phyloP scores from a whole-genome alignment of 1,139 yeast genomes.

The Groenewaldozyma auringiensis region DNA sequence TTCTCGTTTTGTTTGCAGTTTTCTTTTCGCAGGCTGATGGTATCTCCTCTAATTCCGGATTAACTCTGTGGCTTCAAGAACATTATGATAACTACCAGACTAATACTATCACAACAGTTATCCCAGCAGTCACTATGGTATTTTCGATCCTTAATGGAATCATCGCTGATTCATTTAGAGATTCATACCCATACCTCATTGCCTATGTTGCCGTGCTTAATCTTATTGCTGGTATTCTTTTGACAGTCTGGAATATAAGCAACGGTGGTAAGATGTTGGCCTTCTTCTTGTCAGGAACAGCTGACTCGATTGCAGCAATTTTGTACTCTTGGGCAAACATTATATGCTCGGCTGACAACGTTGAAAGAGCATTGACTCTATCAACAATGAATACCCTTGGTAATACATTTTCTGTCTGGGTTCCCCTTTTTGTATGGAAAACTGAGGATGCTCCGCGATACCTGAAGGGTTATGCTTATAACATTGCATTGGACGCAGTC shows the following conservation, averaged over 20 bases:
- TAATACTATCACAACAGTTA: slow-evolving; percentile 6
- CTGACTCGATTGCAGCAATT: slow-evolving; percentile 6
- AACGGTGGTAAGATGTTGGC: slow-evolving; percentile 8
- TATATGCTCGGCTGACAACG: slow-evolving; percentile 6
- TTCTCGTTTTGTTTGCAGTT: slow-evolving; percentile 10
- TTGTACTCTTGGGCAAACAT: slow-evolving; percentile 9
- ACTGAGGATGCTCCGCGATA: slow-evolving; percentile 9
- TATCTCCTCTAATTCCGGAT: slow-evolving; percentile 5
- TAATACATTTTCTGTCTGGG: slow-evolving; percentile 7
- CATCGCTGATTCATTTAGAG: slow-evolving; percentile 4
- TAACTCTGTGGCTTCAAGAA: slow-evolving; percentile 8
- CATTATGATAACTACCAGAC: slow-evolving; percentile 4
- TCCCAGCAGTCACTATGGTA: slow-evolving; percentile 8
- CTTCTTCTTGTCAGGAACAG: slow-evolving; percentile 8
- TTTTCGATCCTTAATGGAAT: slow-evolving; percentile 6
- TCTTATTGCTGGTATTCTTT: slow-evolving; percentile 4
- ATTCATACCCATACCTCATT: slow-evolving; percentile 3
- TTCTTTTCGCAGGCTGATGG: slow-evolving; percentile 9
- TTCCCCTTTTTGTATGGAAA: slow-evolving; percentile 7
- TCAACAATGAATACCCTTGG: slow-evolving; percentile 7
- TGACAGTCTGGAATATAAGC: slow-evolving; percentile 7
- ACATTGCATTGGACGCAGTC: slow-evolving; percentile 5
- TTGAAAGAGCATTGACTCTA: slow-evolving; percentile 7
- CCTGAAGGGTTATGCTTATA: slow-evolving; percentile 8
- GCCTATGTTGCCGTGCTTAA: slow-evolving; percentile 4